phyloP scores from a whole-genome alignment of 345 rosid species.

The Litchi chinensis region DNA sequence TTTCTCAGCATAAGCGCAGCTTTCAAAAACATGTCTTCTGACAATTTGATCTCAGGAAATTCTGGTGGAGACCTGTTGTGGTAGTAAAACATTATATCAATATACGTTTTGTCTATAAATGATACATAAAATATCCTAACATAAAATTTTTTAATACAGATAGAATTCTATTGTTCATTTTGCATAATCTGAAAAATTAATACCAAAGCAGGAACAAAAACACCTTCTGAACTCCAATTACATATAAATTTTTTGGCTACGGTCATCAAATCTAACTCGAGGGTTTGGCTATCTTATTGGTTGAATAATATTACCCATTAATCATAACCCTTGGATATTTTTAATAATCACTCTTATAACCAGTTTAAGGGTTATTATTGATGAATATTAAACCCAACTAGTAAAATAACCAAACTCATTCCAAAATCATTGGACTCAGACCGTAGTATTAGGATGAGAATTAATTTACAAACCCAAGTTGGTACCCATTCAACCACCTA shows the following conservation, averaged over 20 bases:
- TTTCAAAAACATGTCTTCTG: slow-evolving; percentile 32
- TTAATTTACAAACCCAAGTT: too few relatives aligned
- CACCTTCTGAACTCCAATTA: not conserved
- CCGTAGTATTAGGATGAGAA: too few relatives aligned
- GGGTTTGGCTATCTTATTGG: too few relatives aligned
- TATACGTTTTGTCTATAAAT: too few relatives aligned
- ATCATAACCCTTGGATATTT: too few relatives aligned
- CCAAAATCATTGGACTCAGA: not conserved
- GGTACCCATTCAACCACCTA: not conserved
- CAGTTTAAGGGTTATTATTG: too few relatives aligned
- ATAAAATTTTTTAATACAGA: too few relatives aligned
- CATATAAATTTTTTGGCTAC: not conserved
- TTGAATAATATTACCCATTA: too few relatives aligned
- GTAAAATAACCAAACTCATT: not conserved
- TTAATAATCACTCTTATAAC: too few relatives aligned
- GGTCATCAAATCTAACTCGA: not conserved
- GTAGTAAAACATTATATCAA: too few relatives aligned
- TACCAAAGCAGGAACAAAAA: not conserved
- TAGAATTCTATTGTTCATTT: not conserved
- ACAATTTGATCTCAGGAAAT: slow-evolving; percentile 39
- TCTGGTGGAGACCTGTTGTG: slow-evolving; percentile 35
- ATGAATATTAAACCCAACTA: too few relatives aligned
- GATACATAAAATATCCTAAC: not conserved
- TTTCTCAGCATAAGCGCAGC: slow-evolving; percentile 33
- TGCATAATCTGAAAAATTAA: not conserved